Conservation (phyloP, 2,329 filamentous ascomycete genomes). For the Aspergillus latus region DNA sequence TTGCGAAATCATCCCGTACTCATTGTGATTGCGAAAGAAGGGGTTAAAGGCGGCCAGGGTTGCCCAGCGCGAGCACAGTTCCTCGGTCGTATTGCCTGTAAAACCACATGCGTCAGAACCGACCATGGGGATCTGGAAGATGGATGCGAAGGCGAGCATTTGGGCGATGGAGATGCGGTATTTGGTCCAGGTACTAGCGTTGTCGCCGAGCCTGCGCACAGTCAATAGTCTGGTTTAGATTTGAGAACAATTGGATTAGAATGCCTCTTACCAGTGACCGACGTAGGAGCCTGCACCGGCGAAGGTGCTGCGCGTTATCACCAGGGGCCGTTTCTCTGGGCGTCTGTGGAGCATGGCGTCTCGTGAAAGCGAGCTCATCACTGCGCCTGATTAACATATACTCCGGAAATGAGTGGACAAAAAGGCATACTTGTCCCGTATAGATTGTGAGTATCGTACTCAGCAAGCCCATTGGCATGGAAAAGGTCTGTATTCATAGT, state of each 20-base stretch:
- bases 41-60: slow-evolving; percentile 70
- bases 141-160: slow-evolving; percentile 61
- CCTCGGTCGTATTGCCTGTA: slow-evolving; percentile 63
- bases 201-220: slow-evolving; percentile 55
- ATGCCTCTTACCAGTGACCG: slow-evolving; percentile 50
- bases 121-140: slow-evolving; percentile 68
- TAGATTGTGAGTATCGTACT: slow-evolving; percentile 76
- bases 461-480: slow-evolving; percentile 61
- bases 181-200: slow-evolving; percentile 57
- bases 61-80: slow-evolving; percentile 72
- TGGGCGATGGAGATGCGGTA: slow-evolving; percentile 60
- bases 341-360: slow-evolving; percentile 66
- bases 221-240: too few relatives aligned
- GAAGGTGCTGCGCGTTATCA: slow-evolving; percentile 76
- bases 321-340: slow-evolving; percentile 63
- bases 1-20: slow-evolving; percentile 55
- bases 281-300: slow-evolving; percentile 65
- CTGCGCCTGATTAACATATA: slow-evolving; percentile 15
- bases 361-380: slow-evolving; percentile 69
- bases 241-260: too few relatives aligned
- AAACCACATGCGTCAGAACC: slow-evolving; percentile 78
- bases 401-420: not conserved
- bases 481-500: slow-evolving; percentile 68
- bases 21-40: slow-evolving; percentile 75
- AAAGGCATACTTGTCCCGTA: slow-evolving; percentile 60